Evolutionary conservation across 805 yeast species (phyloP).

Genomic region (Nakazawaea sp.): DNA sequence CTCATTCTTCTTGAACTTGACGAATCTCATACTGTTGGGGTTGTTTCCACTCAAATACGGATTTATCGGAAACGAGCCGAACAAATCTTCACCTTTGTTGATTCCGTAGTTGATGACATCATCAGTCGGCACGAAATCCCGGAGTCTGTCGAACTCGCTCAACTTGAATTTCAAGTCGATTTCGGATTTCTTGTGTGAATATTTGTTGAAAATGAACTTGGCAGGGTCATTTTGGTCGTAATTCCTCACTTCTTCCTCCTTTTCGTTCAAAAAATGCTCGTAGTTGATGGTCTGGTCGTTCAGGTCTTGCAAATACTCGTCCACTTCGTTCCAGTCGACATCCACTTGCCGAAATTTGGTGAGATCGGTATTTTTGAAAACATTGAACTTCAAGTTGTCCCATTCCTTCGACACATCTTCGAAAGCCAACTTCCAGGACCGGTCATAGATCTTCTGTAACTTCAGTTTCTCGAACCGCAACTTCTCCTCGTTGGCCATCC

Average conservation of each 20-base stretch:
- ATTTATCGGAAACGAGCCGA: constrained; percentile 23
- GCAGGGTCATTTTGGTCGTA: constrained; percentile 11
- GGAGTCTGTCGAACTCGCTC: constrained; percentile 8
- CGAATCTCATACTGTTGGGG: constrained; percentile 24
- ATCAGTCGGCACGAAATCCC: constrained; percentile 13
- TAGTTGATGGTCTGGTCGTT: constrained; percentile 15
- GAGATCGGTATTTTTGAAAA: constrained; percentile 73
- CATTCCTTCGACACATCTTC: constrained; percentile 72
- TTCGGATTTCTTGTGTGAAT: constrained; percentile 10
- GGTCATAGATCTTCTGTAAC: constrained; percentile 60
- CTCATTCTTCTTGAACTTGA: constrained; percentile 23
- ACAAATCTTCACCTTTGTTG: constrained; percentile 18
- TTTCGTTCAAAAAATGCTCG: constrained; percentile 11
- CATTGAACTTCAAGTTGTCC: constrained; percentile 59
- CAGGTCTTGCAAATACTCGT: constrained; percentile 27
- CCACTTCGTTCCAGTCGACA: constrained; percentile 70
- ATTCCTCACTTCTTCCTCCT: constrained; percentile 14
- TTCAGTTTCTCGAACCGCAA: constrained; percentile 58
- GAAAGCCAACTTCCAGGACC: constrained; percentile 75
- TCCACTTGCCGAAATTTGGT: constrained; percentile 36
- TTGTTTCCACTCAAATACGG: constrained; percentile 22
- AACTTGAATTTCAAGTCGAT: constrained; percentile 11
- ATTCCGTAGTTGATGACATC: constrained; percentile 9
- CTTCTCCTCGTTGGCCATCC: constrained; percentile 77
- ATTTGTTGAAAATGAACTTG: constrained; percentile 9